These are phyloP conservation scores for Teunomyces panamensis DNA, from an alignment of 805 yeast species.

Conservation along the genomic window DNA sequence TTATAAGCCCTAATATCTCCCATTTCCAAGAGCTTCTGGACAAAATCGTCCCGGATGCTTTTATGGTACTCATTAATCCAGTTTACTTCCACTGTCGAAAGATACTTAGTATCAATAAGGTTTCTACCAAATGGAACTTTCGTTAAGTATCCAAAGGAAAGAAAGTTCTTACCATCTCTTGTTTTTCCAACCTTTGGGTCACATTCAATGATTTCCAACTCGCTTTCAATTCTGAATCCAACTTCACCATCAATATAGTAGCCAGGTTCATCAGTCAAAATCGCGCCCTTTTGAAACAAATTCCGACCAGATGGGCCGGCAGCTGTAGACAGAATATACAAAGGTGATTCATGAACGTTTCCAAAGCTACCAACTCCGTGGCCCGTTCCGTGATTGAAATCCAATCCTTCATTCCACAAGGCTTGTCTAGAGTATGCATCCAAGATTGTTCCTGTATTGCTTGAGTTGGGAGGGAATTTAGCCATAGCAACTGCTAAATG, in stretches of 20 bases:
- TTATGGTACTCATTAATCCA: conserved; percentile 42
- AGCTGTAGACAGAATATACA: conserved; percentile 65
- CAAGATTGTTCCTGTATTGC: conserved; percentile 69
- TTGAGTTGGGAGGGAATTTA: conserved; percentile 60
- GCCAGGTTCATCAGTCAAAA: conserved; percentile 92
- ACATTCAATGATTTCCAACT: conserved; percentile 55
- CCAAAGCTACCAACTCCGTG: conserved; percentile 95
- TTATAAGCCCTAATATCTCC: conserved; percentile 57
- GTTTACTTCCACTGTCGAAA: conserved; percentile 26
- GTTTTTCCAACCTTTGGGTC: conserved; percentile 37
- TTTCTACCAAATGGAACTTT: conserved; percentile 39
- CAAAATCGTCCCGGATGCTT: conserved; percentile 31
- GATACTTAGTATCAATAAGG: conserved; percentile 31
- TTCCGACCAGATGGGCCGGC: conserved; percentile 49
- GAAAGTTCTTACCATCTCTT: conserved; percentile 27
- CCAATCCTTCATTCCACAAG: conserved; percentile 78
- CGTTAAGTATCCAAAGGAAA: conserved; percentile 40
- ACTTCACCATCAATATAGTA: conserved; percentile 85
- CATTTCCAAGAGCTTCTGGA: conserved; percentile 43
- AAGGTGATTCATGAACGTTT: conserved; percentile 92
- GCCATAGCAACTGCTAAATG: conserved; percentile 82
- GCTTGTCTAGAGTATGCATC: conserved; percentile 83
- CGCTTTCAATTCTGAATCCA: conserved; percentile 89
- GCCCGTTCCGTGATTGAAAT: conserved; percentile 93
- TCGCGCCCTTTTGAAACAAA: conserved; percentile 56